Evolutionary conservation across 495 filamentous ascomycete species (phyloP), one percentile per base, ranked within the genome.

Genomic region (Geoglossum glabrum): DNA sequence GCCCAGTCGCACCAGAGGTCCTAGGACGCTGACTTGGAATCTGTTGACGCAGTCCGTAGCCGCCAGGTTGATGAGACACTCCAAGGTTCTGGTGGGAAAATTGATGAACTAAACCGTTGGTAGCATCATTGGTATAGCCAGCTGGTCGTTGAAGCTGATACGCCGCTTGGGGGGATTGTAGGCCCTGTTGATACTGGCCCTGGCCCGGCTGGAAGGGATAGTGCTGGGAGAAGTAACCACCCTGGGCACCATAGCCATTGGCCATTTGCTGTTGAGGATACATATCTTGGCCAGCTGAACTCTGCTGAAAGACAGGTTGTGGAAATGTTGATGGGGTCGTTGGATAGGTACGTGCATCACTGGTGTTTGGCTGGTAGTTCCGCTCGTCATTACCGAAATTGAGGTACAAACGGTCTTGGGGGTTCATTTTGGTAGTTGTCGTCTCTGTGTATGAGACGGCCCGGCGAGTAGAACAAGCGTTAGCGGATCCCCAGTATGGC

Each of bases 11-110:
- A 46, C 84, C 86, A 49, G 85, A 85, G 6, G 86, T 93, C 57
- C 85, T 79, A 51, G 86, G 86, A 50, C 90, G 79, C 64, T 84
- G 82, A 45, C 69, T 76, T 6, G 86, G 84, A 10, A 85, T 85
- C 6, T 78, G 76, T 47, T 86, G 78, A 34, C 86, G 81, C n/a
- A 66, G 54, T 63, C 72, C 74, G 63, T 86, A 86, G 55, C 86
- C 78, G 58, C 83, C 81, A 1, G 71, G 72, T 61, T 74, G 69
- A 27, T 86, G 78, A 56, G 72, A 74, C 50, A 76, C 75, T 54
- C 84, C 86, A 8, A 97, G 79, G 67, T 97, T 94, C 75, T 99
- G 92, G 69, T 97, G 89, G 36, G 90, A 92, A 67, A 99, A 90
- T 67, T 99, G 92, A 65, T 94, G 87, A 61, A 87, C 87, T 51